phyloP scores from a whole-genome alignment of 192 early-diverging fungal genomes.

The Pilobolus umbonatus region DNA sequence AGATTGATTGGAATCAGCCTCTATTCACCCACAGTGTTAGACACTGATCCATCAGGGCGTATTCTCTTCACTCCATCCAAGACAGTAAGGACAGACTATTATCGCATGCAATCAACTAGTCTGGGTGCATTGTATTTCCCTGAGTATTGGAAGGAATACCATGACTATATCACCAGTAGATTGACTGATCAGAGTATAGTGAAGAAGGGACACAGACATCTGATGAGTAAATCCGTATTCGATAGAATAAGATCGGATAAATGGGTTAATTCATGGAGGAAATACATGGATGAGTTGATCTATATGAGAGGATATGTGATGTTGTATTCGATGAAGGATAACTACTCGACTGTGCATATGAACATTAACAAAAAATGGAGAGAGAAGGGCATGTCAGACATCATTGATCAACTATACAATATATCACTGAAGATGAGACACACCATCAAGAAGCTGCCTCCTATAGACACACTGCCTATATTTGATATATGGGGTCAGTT shows the following conservation, averaged over 20 bases:
- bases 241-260: constrained; percentile 43
- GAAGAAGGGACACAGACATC: constrained; percentile 24
- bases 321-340: constrained; percentile 51
- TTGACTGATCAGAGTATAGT: constrained; percentile 35
- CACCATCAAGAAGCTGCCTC: constrained; percentile 29
- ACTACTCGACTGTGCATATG: constrained; percentile 35
- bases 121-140: constrained; percentile 57
- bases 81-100: constrained; percentile 30
- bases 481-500: constrained; percentile 49
- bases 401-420: constrained; percentile 17
- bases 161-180: constrained; percentile 50
- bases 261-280: constrained; percentile 55
- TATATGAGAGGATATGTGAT: constrained; percentile 58
- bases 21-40: constrained; percentile 45
- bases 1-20: constrained; percentile 41
- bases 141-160: constrained; percentile 57
- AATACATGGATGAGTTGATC: constrained; percentile 52
- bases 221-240: constrained; percentile 42
- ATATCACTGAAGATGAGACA: constrained; percentile 41
- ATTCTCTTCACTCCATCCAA: constrained; percentile 38
- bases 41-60: constrained; percentile 40
- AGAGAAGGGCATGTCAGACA: constrained; percentile 22
- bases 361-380: constrained; percentile 43
- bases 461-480: constrained; percentile 39
- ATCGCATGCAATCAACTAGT: constrained; percentile 48